Evolutionary conservation across 768 basidiomycete genomes (phyloP).

Genomic region (Tubosaeta brunneosetosa): DNA sequence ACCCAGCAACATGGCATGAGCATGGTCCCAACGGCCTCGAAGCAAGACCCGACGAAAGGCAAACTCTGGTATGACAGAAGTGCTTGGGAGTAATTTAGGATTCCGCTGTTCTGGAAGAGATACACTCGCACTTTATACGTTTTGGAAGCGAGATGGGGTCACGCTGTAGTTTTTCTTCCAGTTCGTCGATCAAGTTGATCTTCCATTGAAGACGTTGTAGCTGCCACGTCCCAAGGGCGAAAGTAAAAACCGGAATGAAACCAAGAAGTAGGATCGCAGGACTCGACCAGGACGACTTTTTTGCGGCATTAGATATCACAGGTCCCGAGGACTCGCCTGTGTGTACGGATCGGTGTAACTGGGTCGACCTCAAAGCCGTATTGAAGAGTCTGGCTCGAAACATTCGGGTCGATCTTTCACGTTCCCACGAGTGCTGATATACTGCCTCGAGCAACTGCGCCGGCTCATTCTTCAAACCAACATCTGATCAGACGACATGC

Average conservation of each 20-base stretch:
- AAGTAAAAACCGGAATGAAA: conserved; percentile 86
- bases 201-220: conserved; percentile 94
- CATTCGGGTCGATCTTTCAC: conserved; percentile 8
- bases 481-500: conserved; percentile 15
- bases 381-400: conserved; percentile 14
- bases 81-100: conserved; percentile 37
- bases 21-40: conserved; percentile 74
- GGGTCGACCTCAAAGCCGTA: conserved; percentile 7
- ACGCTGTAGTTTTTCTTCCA: conserved; percentile 83
- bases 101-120: conserved; percentile 13
- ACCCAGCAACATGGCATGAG: conserved; percentile 72
- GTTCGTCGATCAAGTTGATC: conserved; percentile 84
- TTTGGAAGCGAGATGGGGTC: conserved; percentile 75
- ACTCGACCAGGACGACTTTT: conserved; percentile 57
- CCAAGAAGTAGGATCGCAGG: conserved; percentile 74
- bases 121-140: conserved; percentile 71
- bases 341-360: conserved; percentile 15
- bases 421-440: conserved; percentile 19
- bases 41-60: conserved; percentile 80
- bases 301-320: conserved; percentile 47
- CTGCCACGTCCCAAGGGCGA: conserved; percentile 91
- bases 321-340: conserved; percentile 8
- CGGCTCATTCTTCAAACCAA: conserved; percentile 1
- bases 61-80: conserved; percentile 82
- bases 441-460: conserved; percentile 7